These are phyloP conservation scores for Aspergillus tubingensis DNA, from an alignment of 2,329 filamentous ascomycete species.

Conservation along the genomic window DNA sequence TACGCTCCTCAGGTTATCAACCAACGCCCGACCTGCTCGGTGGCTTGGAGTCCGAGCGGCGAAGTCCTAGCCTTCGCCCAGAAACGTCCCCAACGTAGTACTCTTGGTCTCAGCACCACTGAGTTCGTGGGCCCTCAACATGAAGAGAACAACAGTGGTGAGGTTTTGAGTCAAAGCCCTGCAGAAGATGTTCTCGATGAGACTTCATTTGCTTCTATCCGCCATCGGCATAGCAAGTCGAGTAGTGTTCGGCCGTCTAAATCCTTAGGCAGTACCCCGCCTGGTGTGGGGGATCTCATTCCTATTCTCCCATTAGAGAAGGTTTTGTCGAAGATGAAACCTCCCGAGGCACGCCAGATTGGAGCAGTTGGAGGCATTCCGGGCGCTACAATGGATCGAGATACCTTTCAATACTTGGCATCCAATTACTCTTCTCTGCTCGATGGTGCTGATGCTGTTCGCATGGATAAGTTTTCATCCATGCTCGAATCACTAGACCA, in stretches of 20 bases:
- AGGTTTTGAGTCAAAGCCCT: conserved; percentile 54
- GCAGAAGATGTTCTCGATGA: conserved; percentile 62
- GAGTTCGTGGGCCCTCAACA: conserved; percentile 44
- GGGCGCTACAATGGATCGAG: conserved; percentile 47
- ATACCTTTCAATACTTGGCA: conserved; percentile 46
- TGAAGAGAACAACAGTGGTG: conserved; percentile 49
- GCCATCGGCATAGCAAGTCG: conserved; percentile 49
- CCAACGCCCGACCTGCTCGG: conserved; percentile 57
- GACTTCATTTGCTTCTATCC: conserved; percentile 53
- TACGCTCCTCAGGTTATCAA: conserved; percentile 61
- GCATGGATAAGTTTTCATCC: conserved; percentile 30
- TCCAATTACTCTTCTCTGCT: conserved; percentile 45
- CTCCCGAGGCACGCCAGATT: conserved; percentile 47
- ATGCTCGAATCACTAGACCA: conserved; percentile 51
- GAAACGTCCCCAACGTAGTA: conserved; percentile 49
- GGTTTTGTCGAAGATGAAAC: conserved; percentile 47
- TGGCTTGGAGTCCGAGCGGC: conserved; percentile 60
- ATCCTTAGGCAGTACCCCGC: conserved; percentile 57
- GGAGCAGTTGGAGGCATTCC: conserved; percentile 53
- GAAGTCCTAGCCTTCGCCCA: conserved; percentile 59
- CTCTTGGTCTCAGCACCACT: conserved; percentile 41
- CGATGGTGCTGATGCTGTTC: conserved; percentile 26
- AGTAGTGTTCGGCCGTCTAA: conserved; percentile 52
- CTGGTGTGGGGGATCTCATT: conserved; percentile 48
- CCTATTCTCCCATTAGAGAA: conserved; percentile 55